Conservation (phyloP, 768 basidiomycete genomes). For the Pleurotus djamor region DNA sequence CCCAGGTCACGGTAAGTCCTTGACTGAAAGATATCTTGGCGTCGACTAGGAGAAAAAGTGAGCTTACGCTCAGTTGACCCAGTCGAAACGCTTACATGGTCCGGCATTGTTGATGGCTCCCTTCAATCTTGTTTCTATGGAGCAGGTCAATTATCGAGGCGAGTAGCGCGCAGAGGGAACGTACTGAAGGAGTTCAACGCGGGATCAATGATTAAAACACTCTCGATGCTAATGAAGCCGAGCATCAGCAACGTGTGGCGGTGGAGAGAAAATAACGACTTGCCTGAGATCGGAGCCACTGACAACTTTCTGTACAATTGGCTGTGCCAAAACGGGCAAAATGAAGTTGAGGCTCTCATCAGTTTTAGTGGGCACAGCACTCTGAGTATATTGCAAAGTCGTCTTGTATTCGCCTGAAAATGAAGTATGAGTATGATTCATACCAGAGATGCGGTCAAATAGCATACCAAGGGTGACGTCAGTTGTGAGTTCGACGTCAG, state of each 20-base stretch:
- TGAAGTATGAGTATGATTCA: neutral
- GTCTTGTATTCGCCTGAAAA: slow-evolving; percentile 60
- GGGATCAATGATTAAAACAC: slow-evolving; percentile 60
- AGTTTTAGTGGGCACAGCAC: slow-evolving; percentile 52
- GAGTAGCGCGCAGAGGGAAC: slow-evolving; percentile 5
- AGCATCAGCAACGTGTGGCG: neutral
- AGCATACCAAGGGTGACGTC: slow-evolving; percentile 54
- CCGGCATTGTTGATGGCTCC: slow-evolving; percentile 70
- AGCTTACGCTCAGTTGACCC: slow-evolving; percentile 4
- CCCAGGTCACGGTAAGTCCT: slow-evolving; percentile 63
- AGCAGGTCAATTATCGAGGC: neutral
- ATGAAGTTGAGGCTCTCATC: slow-evolving; percentile 62
- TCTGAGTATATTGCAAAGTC: slow-evolving; percentile 59
- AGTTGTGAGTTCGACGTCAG: slow-evolving; percentile 56
- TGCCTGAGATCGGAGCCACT: slow-evolving; percentile 54
- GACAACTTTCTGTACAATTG: slow-evolving; percentile 75
- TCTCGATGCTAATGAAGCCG: slow-evolving; percentile 42
- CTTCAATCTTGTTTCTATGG: slow-evolving; percentile 44
- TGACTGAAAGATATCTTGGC: slow-evolving; percentile 63
- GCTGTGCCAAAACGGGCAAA: slow-evolving; percentile 66
- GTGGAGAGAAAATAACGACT: slow-evolving; percentile 9
- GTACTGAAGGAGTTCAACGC: slow-evolving; percentile 56
- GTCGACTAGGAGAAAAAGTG: slow-evolving; percentile 42
- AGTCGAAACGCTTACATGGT: slow-evolving; percentile 49
- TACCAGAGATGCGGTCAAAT: neutral